Conservation (phyloP, 768 basidiomycete genomes). For the Tremella yokohamensis region DNA sequence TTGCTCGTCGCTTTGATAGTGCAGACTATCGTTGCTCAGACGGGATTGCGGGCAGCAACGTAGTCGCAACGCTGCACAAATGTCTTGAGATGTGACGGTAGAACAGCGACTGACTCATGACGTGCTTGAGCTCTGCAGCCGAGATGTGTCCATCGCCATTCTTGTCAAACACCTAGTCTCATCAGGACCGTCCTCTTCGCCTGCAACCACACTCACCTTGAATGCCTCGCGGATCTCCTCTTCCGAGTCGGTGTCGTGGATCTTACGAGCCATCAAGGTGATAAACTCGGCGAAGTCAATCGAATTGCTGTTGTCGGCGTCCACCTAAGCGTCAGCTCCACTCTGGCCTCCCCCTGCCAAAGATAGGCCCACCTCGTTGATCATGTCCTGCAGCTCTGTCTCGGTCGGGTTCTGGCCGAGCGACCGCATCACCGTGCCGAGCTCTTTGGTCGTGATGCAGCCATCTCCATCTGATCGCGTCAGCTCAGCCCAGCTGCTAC, state of each 20-base stretch:
- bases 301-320: constrained; percentile 80
- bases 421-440: constrained; percentile 90
- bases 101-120: constrained; percentile 76
- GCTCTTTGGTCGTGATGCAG: constrained; percentile 84
- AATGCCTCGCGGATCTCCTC: constrained; percentile 96
- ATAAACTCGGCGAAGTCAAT: constrained; percentile 81
- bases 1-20: too few species aligned
- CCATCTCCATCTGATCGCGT: constrained; percentile 68
- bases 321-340: constrained; percentile 55
- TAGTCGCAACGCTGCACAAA: not conserved
- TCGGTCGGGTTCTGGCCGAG: constrained; percentile 90
- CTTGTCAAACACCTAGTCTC: constrained; percentile 70
- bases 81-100: not conserved
- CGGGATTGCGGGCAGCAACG: too few species aligned
- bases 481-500: not conserved
- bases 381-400: constrained; percentile 88
- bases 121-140: constrained; percentile 77
- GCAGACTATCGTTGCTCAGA: too few species aligned
- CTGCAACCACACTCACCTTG: constrained; percentile 58
- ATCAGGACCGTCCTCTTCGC: not conserved
- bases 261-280: constrained; percentile 82
- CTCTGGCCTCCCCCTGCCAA: not conserved
- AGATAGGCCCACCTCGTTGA: constrained; percentile 64
- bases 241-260: constrained; percentile 86
- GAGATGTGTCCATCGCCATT: constrained; percentile 88